Evolutionary conservation across 192 early-diverging fungal genomes (phyloP).

Genomic region (Entophlyctis luteolus): DNA sequence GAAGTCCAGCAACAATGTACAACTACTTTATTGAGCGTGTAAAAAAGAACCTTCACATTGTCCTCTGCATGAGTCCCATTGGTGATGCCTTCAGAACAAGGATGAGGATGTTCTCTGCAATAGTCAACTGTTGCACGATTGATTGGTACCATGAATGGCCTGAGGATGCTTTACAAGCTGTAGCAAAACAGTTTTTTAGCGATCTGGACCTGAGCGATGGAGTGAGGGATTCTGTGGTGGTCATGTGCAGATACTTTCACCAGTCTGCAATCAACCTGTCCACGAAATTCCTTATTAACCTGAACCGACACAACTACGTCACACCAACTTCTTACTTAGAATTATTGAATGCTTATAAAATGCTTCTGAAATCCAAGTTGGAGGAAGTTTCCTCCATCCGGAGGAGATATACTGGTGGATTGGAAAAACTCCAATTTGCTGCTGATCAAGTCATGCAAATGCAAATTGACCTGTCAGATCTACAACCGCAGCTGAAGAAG

Average conservation of each 20-base stretch:
- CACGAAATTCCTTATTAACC: constrained; percentile 42
- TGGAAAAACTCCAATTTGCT: constrained; percentile 59
- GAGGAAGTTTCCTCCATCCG: constrained; percentile 50
- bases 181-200: constrained; percentile 54
- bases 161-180: constrained; percentile 60
- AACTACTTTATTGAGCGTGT: constrained; percentile 63
- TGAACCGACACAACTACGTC: constrained; percentile 59
- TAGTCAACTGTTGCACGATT: constrained; percentile 65
- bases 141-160: constrained; percentile 69
- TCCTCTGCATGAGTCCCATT: constrained; percentile 64
- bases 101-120: constrained; percentile 55
- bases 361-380: constrained; percentile 39
- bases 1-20: constrained; percentile 49
- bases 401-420: constrained; percentile 50
- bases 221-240: constrained; percentile 35
- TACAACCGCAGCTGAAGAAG: constrained; percentile 56
- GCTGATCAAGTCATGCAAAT: constrained; percentile 57
- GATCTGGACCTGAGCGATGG: constrained; percentile 45
- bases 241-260: constrained; percentile 56
- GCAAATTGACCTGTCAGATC: constrained; percentile 53
- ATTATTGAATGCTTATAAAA: constrained; percentile 53
- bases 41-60: constrained; percentile 54
- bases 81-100: constrained; percentile 59
- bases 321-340: constrained; percentile 61
- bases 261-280: constrained; percentile 52